A percentile compares a stretch with the other conserved stretches of the same genome.
Conservation (phyloP, 2,329 filamentous ascomycete genomes). For the Arthroderma sp. region DNA sequence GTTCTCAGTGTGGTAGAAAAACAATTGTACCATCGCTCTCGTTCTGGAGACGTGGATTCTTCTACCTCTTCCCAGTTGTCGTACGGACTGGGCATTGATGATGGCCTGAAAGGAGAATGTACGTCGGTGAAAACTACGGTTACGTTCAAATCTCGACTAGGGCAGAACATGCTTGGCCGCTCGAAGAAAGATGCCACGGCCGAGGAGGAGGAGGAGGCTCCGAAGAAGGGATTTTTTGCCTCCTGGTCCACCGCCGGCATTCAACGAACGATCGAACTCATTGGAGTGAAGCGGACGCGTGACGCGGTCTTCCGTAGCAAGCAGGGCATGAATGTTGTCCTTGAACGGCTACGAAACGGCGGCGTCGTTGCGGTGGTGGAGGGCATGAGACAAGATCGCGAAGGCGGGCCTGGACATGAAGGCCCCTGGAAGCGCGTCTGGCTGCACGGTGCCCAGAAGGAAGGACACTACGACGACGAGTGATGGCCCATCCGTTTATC, state of each 20-base stretch:
- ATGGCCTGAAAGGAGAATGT: constrained; percentile 28
- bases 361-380: constrained; percentile 59
- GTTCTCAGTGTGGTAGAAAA: constrained; percentile 52
- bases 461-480: constrained; percentile 9
- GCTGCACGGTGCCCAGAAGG: constrained; percentile 21
- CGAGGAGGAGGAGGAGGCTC: constrained; percentile 42
- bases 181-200: constrained; percentile 30
- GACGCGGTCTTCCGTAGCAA: constrained; percentile 51
- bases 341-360: constrained; percentile 51
- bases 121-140: constrained; percentile 51
- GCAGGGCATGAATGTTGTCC: constrained; percentile 55
- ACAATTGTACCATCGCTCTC: constrained; percentile 44
- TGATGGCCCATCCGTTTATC: neutral
- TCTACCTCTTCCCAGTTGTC: constrained; percentile 1
- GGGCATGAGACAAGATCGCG: constrained; percentile 53
- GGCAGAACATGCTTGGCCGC: constrained; percentile 41
- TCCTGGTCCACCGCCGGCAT: constrained; percentile 48
- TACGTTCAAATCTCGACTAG: constrained; percentile 50
- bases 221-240: constrained; percentile 46
- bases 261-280: constrained; percentile 52
- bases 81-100: constrained; percentile 27
- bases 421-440: constrained; percentile 34
- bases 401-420: constrained; percentile 29
- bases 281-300: constrained; percentile 49
- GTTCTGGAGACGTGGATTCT: constrained; percentile 16